These are phyloP conservation scores for Tricholoma furcatifolium DNA, from an alignment of 768 basidiomycete species.

Conservation along the genomic window DNA sequence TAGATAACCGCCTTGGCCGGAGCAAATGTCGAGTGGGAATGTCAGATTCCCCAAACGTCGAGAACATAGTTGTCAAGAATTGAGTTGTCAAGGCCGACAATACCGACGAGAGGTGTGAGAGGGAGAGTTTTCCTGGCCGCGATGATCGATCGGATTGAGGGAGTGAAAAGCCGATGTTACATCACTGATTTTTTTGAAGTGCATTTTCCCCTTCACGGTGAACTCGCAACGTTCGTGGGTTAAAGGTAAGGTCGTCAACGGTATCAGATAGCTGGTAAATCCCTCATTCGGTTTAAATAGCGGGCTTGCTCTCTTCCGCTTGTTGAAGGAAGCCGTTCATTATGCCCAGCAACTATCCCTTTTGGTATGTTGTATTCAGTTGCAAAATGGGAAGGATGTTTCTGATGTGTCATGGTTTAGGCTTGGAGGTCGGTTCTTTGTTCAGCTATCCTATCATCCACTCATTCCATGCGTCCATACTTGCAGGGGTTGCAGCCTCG, in stretches of 20 bases:
- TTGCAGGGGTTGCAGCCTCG: constrained; percentile 59
- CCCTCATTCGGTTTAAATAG: constrained; percentile 8
- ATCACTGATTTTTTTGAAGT: constrained; percentile 13
- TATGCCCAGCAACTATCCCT: constrained; percentile 45
- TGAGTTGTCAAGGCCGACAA: no score
- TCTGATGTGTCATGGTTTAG: constrained; percentile 29
- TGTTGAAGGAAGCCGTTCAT: constrained; percentile 19
- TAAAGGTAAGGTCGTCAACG: constrained; percentile 4
- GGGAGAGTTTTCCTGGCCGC: no score
- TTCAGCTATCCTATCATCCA: not conserved
- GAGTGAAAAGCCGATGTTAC: constrained; percentile 12
- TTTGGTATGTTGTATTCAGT: constrained; percentile 38
- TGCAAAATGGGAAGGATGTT: constrained; percentile 4
- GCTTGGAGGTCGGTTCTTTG: constrained; percentile 54
- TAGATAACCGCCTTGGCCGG: no score
- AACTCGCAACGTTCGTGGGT: not conserved
- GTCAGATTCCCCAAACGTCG: no score
- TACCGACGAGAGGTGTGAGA: no score
- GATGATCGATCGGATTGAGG: constrained; percentile 2
- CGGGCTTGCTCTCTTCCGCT: constrained; percentile 20
- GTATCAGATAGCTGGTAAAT: constrained; percentile 3
- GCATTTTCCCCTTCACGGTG: constrained; percentile 11
- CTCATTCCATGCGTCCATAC: not conserved
- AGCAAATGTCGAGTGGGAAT: no score
- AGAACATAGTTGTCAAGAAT: no score